Evolutionary conservation across 1,284 basidiomycete species (phyloP).

Genomic region (Cutaneotrichosporon daszewskae): DNA sequence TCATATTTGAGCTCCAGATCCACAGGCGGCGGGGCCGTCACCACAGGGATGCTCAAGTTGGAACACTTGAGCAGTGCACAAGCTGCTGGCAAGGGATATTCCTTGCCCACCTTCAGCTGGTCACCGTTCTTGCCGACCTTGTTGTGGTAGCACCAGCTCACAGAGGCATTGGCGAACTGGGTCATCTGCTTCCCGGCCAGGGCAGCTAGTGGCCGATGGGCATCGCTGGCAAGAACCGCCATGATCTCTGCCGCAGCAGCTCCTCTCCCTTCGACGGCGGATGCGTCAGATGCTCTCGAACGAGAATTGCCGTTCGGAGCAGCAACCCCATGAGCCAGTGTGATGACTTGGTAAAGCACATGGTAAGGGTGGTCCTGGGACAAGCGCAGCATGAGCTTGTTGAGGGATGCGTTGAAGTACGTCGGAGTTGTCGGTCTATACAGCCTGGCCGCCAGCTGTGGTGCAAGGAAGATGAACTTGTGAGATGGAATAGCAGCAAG

Average conservation of each 20-base stretch:
- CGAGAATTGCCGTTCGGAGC: conserved; percentile 1
- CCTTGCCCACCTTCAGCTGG: neutral
- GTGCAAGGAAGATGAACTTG: conserved; percentile 84
- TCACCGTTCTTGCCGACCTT: conserved; percentile 15
- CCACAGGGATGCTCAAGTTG: conserved; percentile 65
- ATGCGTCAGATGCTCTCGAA: conserved; percentile 1
- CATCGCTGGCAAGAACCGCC: conserved; percentile 60
- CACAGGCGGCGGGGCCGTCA: conserved; percentile 66
- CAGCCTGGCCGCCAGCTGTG: conserved; percentile 85
- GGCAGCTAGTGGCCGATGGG: conserved; percentile 58
- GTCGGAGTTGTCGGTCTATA: conserved; percentile 50
- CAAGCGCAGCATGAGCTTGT: conserved; percentile 65
- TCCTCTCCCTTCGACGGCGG: conserved; percentile 50
- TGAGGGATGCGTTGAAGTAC: conserved; percentile 61
- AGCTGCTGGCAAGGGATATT: neutral
- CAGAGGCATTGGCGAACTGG: conserved; percentile 63
- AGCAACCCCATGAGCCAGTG: conserved; percentile 44
- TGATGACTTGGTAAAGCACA: conserved; percentile 82
- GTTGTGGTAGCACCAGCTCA: conserved; percentile 58
- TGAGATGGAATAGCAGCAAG: conserved; percentile 63
- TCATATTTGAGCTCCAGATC: conserved; percentile 67
- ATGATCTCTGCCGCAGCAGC: conserved; percentile 68
- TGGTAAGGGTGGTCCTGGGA: conserved; percentile 91
- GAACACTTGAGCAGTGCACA: conserved; percentile 12
- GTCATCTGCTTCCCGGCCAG: conserved; percentile 57